These are phyloP conservation scores for Phytopythium montanum DNA, from an alignment of 352 stramenopile species.

Conservation along the genomic window DNA sequence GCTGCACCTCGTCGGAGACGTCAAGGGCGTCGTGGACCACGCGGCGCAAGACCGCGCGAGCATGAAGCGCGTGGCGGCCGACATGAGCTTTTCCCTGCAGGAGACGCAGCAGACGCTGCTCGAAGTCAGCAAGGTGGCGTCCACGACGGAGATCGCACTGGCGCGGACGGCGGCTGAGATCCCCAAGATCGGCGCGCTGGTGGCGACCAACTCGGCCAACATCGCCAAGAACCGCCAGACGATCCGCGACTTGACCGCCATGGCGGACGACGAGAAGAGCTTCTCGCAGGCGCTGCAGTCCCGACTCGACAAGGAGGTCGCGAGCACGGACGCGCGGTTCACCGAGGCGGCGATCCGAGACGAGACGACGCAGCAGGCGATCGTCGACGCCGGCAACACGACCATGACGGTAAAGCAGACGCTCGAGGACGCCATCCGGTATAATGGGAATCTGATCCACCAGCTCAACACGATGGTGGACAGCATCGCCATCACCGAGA, in stretches of 20 bases:
- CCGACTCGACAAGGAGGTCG: slow-evolving; percentile 29
- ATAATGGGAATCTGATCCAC: slow-evolving; percentile 62
- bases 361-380: slow-evolving; percentile 22
- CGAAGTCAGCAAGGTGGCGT: slow-evolving; percentile 37
- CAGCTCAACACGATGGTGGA: slow-evolving; percentile 69
- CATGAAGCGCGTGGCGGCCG: slow-evolving; percentile 33
- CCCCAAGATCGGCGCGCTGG: slow-evolving; percentile 40
- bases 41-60: slow-evolving; percentile 29
- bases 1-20: slow-evolving; percentile 20
- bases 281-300: slow-evolving; percentile 17
- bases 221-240: slow-evolving; percentile 42
- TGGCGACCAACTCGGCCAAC: slow-evolving; percentile 30
- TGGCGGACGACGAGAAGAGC: slow-evolving; percentile 31
- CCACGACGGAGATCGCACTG: slow-evolving; percentile 38
- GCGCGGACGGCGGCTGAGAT: slow-evolving; percentile 41
- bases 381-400: slow-evolving; percentile 18
- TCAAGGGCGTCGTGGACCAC: slow-evolving; percentile 25
- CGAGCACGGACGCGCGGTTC: slow-evolving; percentile 19
- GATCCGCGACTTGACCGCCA: slow-evolving; percentile 27
- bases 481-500: slow-evolving; percentile 55
- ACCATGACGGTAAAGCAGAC: slow-evolving; percentile 25
- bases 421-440: slow-evolving; percentile 35
- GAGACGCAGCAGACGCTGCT: slow-evolving; percentile 46
- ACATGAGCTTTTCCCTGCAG: slow-evolving; percentile 36
- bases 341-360: slow-evolving; percentile 21